Conservation (phyloP, 1,284 basidiomycete genomes). For the Retiboletus fuscus region DNA sequence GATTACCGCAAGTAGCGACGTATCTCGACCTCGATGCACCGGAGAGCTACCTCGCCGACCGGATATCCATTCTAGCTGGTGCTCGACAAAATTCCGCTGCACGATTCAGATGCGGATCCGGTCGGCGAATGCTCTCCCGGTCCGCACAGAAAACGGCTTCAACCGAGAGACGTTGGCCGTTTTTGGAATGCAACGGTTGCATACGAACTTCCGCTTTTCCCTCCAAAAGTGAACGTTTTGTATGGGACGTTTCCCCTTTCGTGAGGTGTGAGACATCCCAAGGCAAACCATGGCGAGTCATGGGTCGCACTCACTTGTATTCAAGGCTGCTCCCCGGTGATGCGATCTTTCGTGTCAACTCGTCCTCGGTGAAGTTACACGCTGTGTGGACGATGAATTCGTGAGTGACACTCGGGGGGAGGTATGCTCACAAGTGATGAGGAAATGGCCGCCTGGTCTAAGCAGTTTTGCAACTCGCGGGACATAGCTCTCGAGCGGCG, state of each 20-base stretch:
- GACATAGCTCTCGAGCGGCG: constrained; percentile 74
- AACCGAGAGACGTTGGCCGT: neutral
- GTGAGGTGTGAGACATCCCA: constrained; percentile 15
- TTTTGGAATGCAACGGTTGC: constrained; percentile 55
- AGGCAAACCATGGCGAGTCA: neutral
- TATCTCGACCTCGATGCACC: neutral
- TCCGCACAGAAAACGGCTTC: neutral
- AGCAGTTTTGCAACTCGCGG: constrained; percentile 68
- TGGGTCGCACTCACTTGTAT: constrained; percentile 69
- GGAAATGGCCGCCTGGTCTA: constrained; percentile 76
- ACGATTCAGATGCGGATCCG: neutral
- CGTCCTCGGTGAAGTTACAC: constrained; percentile 91
- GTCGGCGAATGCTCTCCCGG: neutral
- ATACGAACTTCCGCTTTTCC: constrained; percentile 76
- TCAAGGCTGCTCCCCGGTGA: constrained; percentile 61
- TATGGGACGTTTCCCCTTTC: constrained; percentile 77
- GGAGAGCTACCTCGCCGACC: no score
- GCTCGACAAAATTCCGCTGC: neutral
- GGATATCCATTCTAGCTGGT: neutral
- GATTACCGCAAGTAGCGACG: constrained; percentile 7
- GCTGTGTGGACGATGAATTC: constrained; percentile 56
- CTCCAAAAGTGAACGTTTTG: constrained; percentile 80
- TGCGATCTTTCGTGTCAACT: constrained; percentile 73
- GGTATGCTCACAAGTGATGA: constrained; percentile 80
- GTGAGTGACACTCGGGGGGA: neutral